Base-by-base conservation (phyloP, 192 early-diverging fungal genomes). In the Linnemannia elongata region DNA sequence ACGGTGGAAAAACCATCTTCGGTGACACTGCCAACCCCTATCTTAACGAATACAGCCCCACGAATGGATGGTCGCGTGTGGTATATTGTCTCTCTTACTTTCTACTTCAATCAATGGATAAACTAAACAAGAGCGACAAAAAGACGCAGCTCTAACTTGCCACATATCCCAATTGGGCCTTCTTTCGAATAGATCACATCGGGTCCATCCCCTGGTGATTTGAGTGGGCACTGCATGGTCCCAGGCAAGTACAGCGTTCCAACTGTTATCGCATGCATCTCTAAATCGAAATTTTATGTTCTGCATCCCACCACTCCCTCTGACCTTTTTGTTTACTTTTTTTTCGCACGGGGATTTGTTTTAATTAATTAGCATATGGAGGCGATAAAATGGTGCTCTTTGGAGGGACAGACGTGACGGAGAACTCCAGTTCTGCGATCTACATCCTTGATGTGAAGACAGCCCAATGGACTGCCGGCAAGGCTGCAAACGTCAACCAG, bases 201-300 rank as follows among this genome's bases (percentile, higher is more conserved):
- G 4, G 55, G 55, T 10, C 55, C 55, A 10, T 57, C 69, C 27
- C 69, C 69, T 38, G 69, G 69, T 6, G 69, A 70, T 39, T 39
- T 70, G 33, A 39, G 35, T 70, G 33, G 38, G 9, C 69, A 70
- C 5, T 70, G 69, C 69, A 70, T 70, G 69, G 69, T 70, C 8
- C 69, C 69, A 39, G 69, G 69, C 38, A 39, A 70, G 69, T 70
- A 2, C n/a, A 10, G 2, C 18, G 22, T 22, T 35, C 69, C 33
- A 20, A 7, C 20, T 70, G 4, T 17, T 70, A 27, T 27, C 30
- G 18, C 3, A 52, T 69, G 12, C 66, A 35, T 69, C 17, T 69
- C 18, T 7, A 35, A 35, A 35, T 36, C 66, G 49, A 52, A 69
- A 27, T 5, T 39, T 70, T 18, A 22, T 36, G 12, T 70, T 39